Evolutionary conservation across 441 rosid species (phyloP).

Genomic region (Syzygium syzygioides): DNA sequence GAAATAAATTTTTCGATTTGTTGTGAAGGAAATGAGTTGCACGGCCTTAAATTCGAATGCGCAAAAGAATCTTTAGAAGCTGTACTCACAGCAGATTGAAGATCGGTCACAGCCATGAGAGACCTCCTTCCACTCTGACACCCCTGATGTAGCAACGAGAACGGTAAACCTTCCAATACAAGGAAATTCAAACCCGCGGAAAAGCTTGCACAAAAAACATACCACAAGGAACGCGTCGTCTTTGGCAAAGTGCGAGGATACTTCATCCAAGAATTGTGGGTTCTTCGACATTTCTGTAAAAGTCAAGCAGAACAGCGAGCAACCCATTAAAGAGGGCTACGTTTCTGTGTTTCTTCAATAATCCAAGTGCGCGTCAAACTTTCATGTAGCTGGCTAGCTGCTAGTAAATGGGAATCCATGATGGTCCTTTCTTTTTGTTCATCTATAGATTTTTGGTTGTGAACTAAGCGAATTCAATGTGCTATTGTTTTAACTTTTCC

Average conservation of each 20-base stretch:
- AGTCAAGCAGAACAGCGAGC: neutral
- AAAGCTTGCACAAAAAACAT: neutral
- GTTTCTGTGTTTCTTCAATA: neutral
- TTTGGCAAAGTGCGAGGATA: slow-evolving; percentile 17
- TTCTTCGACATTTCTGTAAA: slow-evolving; percentile 22
- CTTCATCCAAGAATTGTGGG: slow-evolving; percentile 23
- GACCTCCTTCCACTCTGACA: slow-evolving; percentile 33
- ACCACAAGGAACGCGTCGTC: slow-evolving; percentile 12
- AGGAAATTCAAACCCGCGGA: neutral
- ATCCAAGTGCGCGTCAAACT: neutral
- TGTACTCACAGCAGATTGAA: slow-evolving; percentile 26
- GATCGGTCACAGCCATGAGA: slow-evolving; percentile 27
- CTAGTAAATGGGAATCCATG: neutral
- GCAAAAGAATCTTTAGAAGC: neutral
- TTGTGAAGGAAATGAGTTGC: neutral
- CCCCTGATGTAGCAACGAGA: slow-evolving; percentile 15
- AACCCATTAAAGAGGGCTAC: neutral
- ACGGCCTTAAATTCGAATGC: neutral
- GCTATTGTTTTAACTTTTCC: neutral
- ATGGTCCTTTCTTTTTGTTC: neutral
- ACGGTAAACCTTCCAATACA: neutral
- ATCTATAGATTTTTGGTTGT: neutral
- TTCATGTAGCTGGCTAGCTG: neutral
- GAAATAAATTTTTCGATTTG: neutral
- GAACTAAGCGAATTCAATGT: neutral